These are phyloP conservation scores for Metschnikowia drakensbergensis DNA, from an alignment of 805 yeast species.

Conservation along the genomic window DNA sequence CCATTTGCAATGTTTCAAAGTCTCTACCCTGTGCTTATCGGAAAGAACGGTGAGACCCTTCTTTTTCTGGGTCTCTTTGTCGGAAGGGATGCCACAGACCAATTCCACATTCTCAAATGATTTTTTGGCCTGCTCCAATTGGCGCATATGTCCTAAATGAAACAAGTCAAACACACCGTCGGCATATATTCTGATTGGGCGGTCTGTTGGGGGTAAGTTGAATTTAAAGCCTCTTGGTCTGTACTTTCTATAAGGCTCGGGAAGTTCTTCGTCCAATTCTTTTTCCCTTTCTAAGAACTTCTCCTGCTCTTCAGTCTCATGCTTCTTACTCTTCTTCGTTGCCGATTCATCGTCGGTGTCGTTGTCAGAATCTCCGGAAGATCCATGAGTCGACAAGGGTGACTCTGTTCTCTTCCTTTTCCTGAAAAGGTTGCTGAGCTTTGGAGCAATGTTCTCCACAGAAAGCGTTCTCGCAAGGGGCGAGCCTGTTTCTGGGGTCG, in stretches of 20 bases:
- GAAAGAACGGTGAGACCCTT: constrained; percentile 91
- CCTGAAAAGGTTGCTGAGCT: constrained; percentile 26
- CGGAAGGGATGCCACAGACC: constrained; percentile 91
- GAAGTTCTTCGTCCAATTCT: constrained; percentile 59
- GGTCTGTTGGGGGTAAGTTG: constrained; percentile 77
- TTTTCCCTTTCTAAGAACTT: constrained; percentile 48
- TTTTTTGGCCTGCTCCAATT: constrained; percentile 93
- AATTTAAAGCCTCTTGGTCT: constrained; percentile 77
- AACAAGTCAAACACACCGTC: constrained; percentile 97
- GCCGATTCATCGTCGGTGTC: constrained; percentile 10
- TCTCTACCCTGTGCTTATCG: constrained; percentile 84
- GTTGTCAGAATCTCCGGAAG: constrained; percentile 12
- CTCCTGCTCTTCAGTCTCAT: constrained; percentile 26
- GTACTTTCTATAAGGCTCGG: constrained; percentile 66
- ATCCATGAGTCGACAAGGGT: constrained; percentile 6
- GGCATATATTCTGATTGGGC: constrained; percentile 92
- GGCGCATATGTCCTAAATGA: constrained; percentile 97
- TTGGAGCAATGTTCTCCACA: constrained; percentile 39
- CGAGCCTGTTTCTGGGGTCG: constrained; percentile 8
- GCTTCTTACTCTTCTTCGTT: constrained; percentile 20
- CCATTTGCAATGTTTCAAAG: constrained; percentile 93
- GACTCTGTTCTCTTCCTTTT: constrained; percentile 18
- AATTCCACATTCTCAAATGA: constrained; percentile 78
- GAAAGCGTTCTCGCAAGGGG: constrained; percentile 35
- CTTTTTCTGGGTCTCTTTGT: constrained; percentile 82